phyloP scores from a whole-genome alignment of 257 asterid species.

The Penstemon barbatus region DNA sequence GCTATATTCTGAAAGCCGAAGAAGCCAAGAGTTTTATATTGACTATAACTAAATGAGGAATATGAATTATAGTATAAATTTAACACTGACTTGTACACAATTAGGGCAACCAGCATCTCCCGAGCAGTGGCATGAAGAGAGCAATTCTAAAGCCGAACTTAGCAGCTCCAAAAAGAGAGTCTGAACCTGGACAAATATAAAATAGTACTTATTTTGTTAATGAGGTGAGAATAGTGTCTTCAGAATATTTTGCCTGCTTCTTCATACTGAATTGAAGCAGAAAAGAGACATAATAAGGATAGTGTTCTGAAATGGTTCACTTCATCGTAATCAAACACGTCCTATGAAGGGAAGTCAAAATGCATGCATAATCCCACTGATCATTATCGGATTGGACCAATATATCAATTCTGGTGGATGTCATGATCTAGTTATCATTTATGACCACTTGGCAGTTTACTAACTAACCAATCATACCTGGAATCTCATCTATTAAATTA shows the following conservation, averaged over 20 bases:
- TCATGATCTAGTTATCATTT: too few species aligned
- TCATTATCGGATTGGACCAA: too few species aligned
- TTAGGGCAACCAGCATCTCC: slow-evolving; percentile 88
- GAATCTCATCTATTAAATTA: too few species aligned
- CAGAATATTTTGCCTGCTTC: background rate
- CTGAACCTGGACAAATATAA: slow-evolving; percentile 55
- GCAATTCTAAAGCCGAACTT: slow-evolving; percentile 79
- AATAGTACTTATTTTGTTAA: background rate
- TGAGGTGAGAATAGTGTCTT: background rate
- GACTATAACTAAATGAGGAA: slow-evolving; percentile 15
- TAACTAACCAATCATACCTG: too few species aligned
- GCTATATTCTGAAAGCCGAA: slow-evolving; percentile 52
- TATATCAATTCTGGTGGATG: too few species aligned
- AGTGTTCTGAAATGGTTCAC: background rate
- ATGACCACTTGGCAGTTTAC: too few species aligned
- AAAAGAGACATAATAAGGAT: background rate
- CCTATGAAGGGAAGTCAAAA: background rate
- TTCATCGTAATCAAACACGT: background rate
- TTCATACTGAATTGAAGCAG: background rate
- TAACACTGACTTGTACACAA: slow-evolving; percentile 71
- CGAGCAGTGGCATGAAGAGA: slow-evolving; percentile 73
- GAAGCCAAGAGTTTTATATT: background rate
- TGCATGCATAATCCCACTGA: background rate
- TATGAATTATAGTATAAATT: background rate
- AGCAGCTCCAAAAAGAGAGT: slow-evolving; percentile 70